Evolutionary conservation across 2,329 filamentous ascomycete species (phyloP).

Genomic region (Chrysoporthe cubensis): DNA sequence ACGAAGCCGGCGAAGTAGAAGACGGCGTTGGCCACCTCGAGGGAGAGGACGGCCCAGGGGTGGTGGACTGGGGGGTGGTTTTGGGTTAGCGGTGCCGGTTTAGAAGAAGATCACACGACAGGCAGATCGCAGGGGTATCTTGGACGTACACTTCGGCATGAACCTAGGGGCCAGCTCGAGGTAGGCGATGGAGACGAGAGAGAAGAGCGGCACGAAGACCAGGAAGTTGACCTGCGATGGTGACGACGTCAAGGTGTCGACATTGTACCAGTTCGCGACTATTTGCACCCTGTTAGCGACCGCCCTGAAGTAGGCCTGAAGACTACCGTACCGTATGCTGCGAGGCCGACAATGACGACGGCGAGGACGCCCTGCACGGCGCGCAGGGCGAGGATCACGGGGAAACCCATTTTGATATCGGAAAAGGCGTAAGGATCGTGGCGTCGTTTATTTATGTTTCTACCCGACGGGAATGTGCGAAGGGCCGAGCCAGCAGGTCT

Average conservation of each 20-base stretch:
- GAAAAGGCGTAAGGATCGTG: constrained; percentile 13
- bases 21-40: constrained; percentile 57
- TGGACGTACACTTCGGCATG: constrained; percentile 43
- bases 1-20: constrained; percentile 66
- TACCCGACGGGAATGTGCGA: constrained; percentile 19
- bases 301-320: not conserved
- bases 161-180: constrained; percentile 55
- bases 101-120: not conserved
- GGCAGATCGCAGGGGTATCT: not conserved
- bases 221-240: constrained; percentile 63
- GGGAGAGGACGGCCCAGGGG: constrained; percentile 51
- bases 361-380: constrained; percentile 51
- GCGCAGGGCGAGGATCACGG: constrained; percentile 48
- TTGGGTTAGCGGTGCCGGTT: not conserved
- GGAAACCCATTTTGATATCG: constrained; percentile 44
- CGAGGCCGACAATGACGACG: constrained; percentile 51
- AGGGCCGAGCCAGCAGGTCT: constrained; percentile 26
- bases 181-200: constrained; percentile 58
- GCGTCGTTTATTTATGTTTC: constrained; percentile 19
- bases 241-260: constrained; percentile 56
- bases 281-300: constrained; percentile 22
- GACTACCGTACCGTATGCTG: constrained; percentile 52
- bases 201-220: constrained; percentile 57
- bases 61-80: constrained; percentile 43
- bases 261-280: constrained; percentile 66